phyloP scores from a whole-genome alignment of 305 asterid genomes.

The Fraxinus sp. region DNA sequence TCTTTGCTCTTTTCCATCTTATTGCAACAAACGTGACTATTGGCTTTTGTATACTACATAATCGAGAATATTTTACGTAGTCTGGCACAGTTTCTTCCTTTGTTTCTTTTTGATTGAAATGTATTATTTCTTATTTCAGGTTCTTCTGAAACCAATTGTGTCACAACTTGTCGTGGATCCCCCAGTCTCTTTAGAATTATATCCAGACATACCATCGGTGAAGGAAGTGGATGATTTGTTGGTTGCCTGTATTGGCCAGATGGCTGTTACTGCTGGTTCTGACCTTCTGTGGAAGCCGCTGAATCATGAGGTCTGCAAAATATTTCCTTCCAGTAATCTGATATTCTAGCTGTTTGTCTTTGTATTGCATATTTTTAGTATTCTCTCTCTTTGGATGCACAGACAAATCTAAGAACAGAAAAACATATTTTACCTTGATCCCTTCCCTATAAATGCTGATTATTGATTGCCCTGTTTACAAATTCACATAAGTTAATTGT shows the following conservation, averaged over 20 bases:
- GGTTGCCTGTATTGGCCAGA: slow-evolving; percentile 75
- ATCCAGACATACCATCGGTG: slow-evolving; percentile 56
- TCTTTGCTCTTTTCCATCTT: neutral
- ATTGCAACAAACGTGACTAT: neutral
- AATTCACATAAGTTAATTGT: neutral
- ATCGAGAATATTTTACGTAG: neutral
- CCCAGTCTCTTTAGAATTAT: slow-evolving; percentile 47
- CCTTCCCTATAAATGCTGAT: neutral
- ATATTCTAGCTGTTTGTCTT: neutral
- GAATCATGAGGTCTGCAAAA: slow-evolving; percentile 73
- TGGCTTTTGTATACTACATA: neutral
- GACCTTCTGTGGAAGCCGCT: slow-evolving; percentile 93
- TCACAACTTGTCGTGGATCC: slow-evolving; percentile 73
- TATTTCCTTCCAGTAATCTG: neutral
- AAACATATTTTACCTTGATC: neutral
- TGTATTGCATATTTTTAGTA: neutral
- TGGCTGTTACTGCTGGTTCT: slow-evolving; percentile 91
- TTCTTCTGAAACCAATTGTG: slow-evolving; percentile 74
- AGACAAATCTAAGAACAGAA: neutral
- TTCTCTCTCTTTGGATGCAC: neutral
- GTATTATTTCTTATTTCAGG: slow-evolving; percentile 42
- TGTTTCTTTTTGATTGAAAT: neutral
- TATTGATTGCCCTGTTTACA: neutral
- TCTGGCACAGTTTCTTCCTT: neutral
- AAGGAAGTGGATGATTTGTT: slow-evolving; percentile 69